Evolutionary conservation across 2,329 filamentous ascomycete species (phyloP).

Genomic region (Coleophoma cylindrospora): DNA sequence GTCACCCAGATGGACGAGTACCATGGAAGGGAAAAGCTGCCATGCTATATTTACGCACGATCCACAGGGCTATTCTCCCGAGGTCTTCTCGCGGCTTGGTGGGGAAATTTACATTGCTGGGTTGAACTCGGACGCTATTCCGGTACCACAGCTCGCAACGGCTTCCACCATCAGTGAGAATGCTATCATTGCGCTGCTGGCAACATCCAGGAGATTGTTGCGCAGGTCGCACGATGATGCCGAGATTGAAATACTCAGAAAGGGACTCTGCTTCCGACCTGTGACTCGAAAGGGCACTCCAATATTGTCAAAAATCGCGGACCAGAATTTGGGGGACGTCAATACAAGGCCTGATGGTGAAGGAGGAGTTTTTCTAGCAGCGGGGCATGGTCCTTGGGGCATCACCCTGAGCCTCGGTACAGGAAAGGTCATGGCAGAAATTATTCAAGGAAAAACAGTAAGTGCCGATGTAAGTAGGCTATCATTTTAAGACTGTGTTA

Average conservation of each 20-base stretch:
- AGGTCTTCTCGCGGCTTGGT: conserved; percentile 62
- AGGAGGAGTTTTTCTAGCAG: conserved; percentile 65
- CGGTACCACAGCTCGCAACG: conserved; percentile 52
- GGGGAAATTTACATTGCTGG: conserved; percentile 72
- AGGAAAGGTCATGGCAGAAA: conserved; percentile 64
- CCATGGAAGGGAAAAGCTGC: conserved; percentile 42
- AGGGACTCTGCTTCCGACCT: conserved; percentile 69
- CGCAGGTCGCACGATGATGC: conserved; percentile 31
- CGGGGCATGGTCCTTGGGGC: conserved; percentile 76
- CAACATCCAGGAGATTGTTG: conserved; percentile 43
- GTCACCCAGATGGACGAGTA: conserved; percentile 47
- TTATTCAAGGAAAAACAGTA: conserved; percentile 53
- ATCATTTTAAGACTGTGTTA: too few relatives aligned
- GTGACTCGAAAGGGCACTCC: conserved; percentile 60
- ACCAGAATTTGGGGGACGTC: conserved; percentile 40
- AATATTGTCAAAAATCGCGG: conserved; percentile 53
- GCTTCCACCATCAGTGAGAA: conserved; percentile 40
- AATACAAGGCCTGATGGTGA: conserved; percentile 32
- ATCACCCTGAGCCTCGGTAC: conserved; percentile 62
- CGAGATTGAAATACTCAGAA: conserved; percentile 57
- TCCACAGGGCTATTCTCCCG: conserved; percentile 58
- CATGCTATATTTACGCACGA: conserved; percentile 67
- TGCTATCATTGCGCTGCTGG: conserved; percentile 44
- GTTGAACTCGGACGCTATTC: conserved; percentile 56
- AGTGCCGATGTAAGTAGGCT: conserved; percentile 52